Percentiles rank a stretch among this genome's conserved stretches.
Evolutionary conservation across 257 asterid genomes (phyloP).

Genomic region (Solanum commersonii): DNA sequence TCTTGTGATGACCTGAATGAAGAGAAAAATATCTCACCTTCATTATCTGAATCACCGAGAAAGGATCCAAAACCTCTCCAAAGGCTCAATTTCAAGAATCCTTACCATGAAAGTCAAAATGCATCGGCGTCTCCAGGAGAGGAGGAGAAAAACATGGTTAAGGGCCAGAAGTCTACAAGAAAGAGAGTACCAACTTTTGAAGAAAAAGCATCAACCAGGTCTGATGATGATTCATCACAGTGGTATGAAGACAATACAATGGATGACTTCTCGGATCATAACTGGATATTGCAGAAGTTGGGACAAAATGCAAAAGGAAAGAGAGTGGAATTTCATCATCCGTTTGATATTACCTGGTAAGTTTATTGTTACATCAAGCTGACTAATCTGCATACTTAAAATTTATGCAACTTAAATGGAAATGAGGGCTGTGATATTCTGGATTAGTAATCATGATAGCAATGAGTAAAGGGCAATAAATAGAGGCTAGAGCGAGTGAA

Average conservation of each 20-base stretch:
- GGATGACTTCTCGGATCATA: slow-evolving; percentile 81
- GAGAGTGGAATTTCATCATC: slow-evolving; percentile 89
- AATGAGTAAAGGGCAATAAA: neutral
- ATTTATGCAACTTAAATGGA: neutral
- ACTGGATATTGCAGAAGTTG: slow-evolving; percentile 90
- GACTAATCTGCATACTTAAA: neutral
- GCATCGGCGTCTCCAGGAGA: slow-evolving; percentile 38
- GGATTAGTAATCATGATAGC: neutral
- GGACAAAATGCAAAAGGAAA: slow-evolving; percentile 96
- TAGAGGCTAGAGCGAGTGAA: neutral
- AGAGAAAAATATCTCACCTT: slow-evolving; percentile 24
- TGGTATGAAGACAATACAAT: slow-evolving; percentile 32
- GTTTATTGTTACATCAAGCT: slow-evolving; percentile 5
- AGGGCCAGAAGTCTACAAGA: slow-evolving; percentile 83
- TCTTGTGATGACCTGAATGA: slow-evolving; percentile 29
- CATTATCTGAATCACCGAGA: slow-evolving; percentile 16
- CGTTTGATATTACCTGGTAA: slow-evolving; percentile 73
- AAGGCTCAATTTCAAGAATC: slow-evolving; percentile 70
- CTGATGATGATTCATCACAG: slow-evolving; percentile 40
- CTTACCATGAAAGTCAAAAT: slow-evolving; percentile 41
- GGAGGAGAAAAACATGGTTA: too few species aligned
- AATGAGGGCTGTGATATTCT: neutral
- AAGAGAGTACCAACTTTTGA: slow-evolving; percentile 43
- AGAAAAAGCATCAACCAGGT: slow-evolving; percentile 22
- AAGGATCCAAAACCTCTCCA: slow-evolving; percentile 58